Evolutionary conservation across 2,329 filamentous ascomycete genomes (phyloP).

Genomic region (Hymenoscyphus occultus): DNA sequence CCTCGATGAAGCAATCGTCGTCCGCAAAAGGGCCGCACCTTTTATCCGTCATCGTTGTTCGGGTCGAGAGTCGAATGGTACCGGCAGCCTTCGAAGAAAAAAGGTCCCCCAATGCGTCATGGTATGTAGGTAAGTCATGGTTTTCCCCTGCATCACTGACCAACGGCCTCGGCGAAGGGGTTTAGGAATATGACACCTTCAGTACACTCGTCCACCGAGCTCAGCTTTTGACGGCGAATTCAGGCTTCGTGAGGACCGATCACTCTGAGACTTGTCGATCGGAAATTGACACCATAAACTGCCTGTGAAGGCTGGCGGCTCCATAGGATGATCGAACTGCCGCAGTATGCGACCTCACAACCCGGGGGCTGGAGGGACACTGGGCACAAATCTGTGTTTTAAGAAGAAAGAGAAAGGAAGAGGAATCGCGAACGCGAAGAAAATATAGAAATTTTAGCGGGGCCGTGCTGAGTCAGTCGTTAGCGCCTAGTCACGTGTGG

Average conservation of each 20-base stretch:
- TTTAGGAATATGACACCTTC: slow-evolving; percentile 82
- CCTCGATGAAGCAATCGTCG: not conserved
- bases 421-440: slow-evolving; percentile 29
- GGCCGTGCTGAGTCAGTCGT: slow-evolving; percentile 6
- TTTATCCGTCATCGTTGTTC: slow-evolving; percentile 3
- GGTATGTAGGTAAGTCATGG: slow-evolving; percentile 35
- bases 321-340: slow-evolving; percentile 83
- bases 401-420: slow-evolving; percentile 40
- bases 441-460: slow-evolving; percentile 25
- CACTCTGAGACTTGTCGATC: slow-evolving; percentile 93
- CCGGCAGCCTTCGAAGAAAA: not conserved
- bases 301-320: slow-evolving; percentile 57
- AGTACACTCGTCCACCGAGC: slow-evolving; percentile 57
- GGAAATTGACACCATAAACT: slow-evolving; percentile 76
- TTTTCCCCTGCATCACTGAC: slow-evolving; percentile 78
- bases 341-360: slow-evolving; percentile 70
- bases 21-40: slow-evolving; percentile 13
- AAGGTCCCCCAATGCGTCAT: slow-evolving; percentile 9
- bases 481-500: not conserved
- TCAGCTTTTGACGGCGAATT: slow-evolving; percentile 68
- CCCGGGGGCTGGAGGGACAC: slow-evolving; percentile 69
- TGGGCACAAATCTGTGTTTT: slow-evolving; percentile 80
- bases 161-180: slow-evolving; percentile 86
- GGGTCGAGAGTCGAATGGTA: slow-evolving; percentile 1
- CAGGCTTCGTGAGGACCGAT: slow-evolving; percentile 61